Evolutionary conservation across 2,329 filamentous ascomycete species (phyloP), one percentile per base, ranked within the genome.

Genomic region (Pseudopithomyces maydicus): DNA sequence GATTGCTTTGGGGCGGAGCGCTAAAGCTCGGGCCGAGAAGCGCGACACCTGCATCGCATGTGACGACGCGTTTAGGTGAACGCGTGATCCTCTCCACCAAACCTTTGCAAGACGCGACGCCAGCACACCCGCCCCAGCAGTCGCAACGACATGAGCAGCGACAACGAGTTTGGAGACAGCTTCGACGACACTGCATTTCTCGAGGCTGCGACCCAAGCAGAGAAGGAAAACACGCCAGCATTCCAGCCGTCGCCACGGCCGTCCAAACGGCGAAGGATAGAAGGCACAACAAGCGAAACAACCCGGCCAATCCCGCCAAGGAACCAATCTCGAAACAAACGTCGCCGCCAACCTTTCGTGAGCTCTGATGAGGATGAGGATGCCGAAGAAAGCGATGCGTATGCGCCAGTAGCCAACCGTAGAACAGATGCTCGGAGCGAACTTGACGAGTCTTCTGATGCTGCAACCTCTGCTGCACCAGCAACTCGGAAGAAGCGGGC

Each of bases 151-250:
- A 51, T 51, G 48, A 70, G 73, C 38, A 72, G 68, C 57, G 85
- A 89, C 57, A 85, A 89, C 39, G 85, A 88, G 44, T 89, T 86
- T 67, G 86, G 86, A 56, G 86, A 86, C 60, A 68, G 86, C 60
- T 82, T 89, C 51, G 82, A 84, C 51, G 88, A 90, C 58, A 88
- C 88, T 66, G 88, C 89, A 62, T 77, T 90, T 56, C 79, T 90
- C 43, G 77, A 82, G 35, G 87, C 83, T 6, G 80, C 87, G 20
- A 86, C 84, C 36, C 83, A 87, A 60, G 74, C 75, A 4, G 76
- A 77, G 64, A 66, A 66, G 26, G 63, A 68, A 54, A 64, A 64
- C 36, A 60, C 73, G 55, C 61, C 67, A 47, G 56, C 65, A 67
- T 75, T 76, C 59, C 73, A 59, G 36, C 49, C 62, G 38, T 76